Evolutionary conservation across 768 basidiomycete species (phyloP), one percentile per base, ranked within the genome.

Genomic region (Dendrothele bispora): DNA sequence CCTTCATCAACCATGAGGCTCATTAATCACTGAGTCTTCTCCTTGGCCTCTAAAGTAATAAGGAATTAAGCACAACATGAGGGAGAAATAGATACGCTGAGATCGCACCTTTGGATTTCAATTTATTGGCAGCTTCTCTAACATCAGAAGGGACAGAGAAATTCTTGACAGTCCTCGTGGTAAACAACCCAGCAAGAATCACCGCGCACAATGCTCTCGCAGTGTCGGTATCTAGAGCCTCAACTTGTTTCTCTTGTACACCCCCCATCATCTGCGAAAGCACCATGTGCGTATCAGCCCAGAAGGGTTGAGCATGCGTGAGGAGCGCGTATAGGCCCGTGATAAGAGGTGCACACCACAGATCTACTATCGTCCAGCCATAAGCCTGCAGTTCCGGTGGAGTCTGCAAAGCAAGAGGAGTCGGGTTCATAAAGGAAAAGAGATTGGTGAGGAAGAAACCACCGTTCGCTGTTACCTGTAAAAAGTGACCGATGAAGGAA

Each of bases 251-350:
- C 24, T 59, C 67, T 7, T 60, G 53, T 3, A 55, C 56, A 2
- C 61, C 45, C 10, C 82, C 81, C 21, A 81, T 66, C 44, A 76
- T 55, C 5, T 73, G 69, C 8, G 73, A 62, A 8, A 85, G 55
- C 15, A 82, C 58, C 4, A 61, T 51, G 53, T 86, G 83, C 32
- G 75, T 45, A 24, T 85, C 80, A 1, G 77, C 79, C 85, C 84
- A 94, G 64, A 88, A 87, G 1, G 91, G 88, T 61, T 95, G 91
- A 2, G 88, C 84, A 53, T 93, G 90, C 7, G 91, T 93, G 43
- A 94, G 75, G 48, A 84, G 78, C 44, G 92, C 84, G 60, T 90
- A 94, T 8, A 94, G 61, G 1, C 74, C 87, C 10, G 91, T 91
- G 56, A 84, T 69, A 55, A 84, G 67, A 6, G 91, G 84, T 7